A percentile compares a stretch with the other conserved stretches of the same genome.
Evolutionary conservation across 2,329 filamentous ascomycete genomes (phyloP).

Genomic region (Cladophialophora psammophila): DNA sequence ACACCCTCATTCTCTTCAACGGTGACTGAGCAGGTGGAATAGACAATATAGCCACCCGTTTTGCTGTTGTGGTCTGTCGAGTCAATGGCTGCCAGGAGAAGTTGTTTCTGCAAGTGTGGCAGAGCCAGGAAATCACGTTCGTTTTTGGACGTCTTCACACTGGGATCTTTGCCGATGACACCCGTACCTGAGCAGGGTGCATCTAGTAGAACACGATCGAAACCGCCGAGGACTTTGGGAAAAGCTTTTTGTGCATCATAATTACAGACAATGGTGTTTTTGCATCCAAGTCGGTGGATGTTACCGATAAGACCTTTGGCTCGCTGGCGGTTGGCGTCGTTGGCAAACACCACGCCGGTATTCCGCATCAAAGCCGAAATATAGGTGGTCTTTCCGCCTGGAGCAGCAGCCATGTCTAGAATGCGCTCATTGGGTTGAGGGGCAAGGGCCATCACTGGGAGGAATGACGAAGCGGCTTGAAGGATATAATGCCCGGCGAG

Average conservation of each 20-base stretch:
- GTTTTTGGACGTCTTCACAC: conserved; percentile 98
- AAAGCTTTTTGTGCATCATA: conserved; percentile 89
- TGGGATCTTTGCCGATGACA: conserved; percentile 95
- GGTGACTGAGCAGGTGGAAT: conserved; percentile 95
- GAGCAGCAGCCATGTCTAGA: conserved; percentile 93
- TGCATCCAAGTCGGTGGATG: conserved; percentile 90
- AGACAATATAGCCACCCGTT: conserved; percentile 93
- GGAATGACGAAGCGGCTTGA: conserved; percentile 93
- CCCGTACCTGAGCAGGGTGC: conserved; percentile 96
- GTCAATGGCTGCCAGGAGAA: conserved; percentile 91
- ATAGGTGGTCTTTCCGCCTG: conserved; percentile 95
- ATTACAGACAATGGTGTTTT: conserved; percentile 94
- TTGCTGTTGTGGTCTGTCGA: conserved; percentile 90
- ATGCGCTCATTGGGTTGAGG: conserved; percentile 92
- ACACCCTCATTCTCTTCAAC: conserved; percentile 94
- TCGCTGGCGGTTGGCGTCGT: conserved; percentile 93
- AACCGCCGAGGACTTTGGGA: conserved; percentile 91
- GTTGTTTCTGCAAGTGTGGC: conserved; percentile 92
- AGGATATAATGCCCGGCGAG: conserved; percentile 97
- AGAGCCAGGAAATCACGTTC: conserved; percentile 93
- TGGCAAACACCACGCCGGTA: conserved; percentile 92
- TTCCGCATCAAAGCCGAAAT: conserved; percentile 98
- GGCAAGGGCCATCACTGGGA: conserved; percentile 95
- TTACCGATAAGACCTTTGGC: conserved; percentile 98
- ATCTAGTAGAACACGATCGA: conserved; percentile 92